Conservation (phyloP, 2,329 filamentous ascomycete species). For the Botrytis fabae region DNA sequence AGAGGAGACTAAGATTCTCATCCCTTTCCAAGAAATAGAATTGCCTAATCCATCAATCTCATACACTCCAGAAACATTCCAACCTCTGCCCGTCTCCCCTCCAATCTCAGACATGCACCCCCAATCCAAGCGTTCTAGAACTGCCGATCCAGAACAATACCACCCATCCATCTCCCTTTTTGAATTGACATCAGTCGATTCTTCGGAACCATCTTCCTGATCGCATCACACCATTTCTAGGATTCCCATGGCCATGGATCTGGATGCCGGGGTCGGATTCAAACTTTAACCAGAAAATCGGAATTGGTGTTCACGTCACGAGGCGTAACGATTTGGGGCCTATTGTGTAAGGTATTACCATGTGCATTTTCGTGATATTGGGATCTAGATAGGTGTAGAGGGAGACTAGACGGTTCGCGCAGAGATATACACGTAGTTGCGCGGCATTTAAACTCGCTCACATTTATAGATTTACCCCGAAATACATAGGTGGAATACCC, state of each 20-base stretch:
- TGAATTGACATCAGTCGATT: background rate
- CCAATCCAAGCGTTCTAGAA: background rate
- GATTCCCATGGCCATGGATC: background rate
- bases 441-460: background rate
- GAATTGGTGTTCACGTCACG: background rate
- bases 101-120: background rate
- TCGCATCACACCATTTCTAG: background rate
- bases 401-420: background rate
- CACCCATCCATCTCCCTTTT: no score
- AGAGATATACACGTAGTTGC: background rate
- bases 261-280: background rate
- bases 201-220: background rate
- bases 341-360: background rate
- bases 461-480: background rate
- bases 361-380: background rate
- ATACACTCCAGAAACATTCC: background rate
- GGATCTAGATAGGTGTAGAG: background rate
- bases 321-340: background rate
- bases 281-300: background rate
- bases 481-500: background rate
- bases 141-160: background rate
- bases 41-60: background rate
- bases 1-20: background rate
- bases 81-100: no score
- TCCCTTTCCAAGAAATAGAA: background rate